These are phyloP conservation scores for Hypoxylon cercidicola DNA, from an alignment of 495 filamentous ascomycete species.

Conservation along the genomic window DNA sequence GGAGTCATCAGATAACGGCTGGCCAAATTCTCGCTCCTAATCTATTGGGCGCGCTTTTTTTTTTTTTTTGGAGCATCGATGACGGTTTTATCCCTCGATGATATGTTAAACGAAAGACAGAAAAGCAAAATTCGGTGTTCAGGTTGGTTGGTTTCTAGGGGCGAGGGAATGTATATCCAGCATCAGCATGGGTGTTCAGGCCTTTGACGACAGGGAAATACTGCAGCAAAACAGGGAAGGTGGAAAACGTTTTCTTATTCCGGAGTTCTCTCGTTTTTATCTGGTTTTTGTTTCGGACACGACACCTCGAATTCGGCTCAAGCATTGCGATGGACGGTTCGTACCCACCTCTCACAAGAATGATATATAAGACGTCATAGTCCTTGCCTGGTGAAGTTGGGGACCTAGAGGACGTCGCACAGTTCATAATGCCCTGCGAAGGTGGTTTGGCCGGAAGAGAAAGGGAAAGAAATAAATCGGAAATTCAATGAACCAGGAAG, in stretches of 20 bases:
- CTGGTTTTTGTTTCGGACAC: slow-evolving; percentile 23
- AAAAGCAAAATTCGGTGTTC: slow-evolving; percentile 43
- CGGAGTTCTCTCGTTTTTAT: slow-evolving; percentile 43
- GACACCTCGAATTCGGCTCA: slow-evolving; percentile 34
- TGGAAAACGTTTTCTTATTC: slow-evolving; percentile 40
- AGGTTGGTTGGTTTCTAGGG: slow-evolving; percentile 46
- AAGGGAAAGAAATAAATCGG: slow-evolving; percentile 26
- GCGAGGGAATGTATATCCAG: slow-evolving; percentile 47
- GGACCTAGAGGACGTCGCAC: background rate
- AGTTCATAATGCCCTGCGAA: slow-evolving; percentile 36
- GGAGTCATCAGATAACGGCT: background rate
- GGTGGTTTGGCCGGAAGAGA: slow-evolving; percentile 37
- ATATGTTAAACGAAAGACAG: background rate
- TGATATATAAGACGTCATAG: slow-evolving; percentile 40
- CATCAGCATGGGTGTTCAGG: slow-evolving; percentile 53
- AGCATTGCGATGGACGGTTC: slow-evolving; percentile 11
- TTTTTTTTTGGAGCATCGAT: too few relatives aligned
- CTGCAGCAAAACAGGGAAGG: slow-evolving; percentile 36
- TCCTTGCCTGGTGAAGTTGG: background rate
- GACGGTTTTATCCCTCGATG: too few relatives aligned
- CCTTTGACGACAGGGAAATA: slow-evolving; percentile 48
- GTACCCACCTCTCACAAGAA: slow-evolving; percentile 14
- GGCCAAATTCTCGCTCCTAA: too few relatives aligned
- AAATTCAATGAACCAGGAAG: slow-evolving; percentile 27
- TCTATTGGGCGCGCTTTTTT: too few relatives aligned